Evolutionary conservation across 1,284 basidiomycete species (phyloP), one percentile per base, ranked within the genome.

Genomic region (Gomphus bonarii): DNA sequence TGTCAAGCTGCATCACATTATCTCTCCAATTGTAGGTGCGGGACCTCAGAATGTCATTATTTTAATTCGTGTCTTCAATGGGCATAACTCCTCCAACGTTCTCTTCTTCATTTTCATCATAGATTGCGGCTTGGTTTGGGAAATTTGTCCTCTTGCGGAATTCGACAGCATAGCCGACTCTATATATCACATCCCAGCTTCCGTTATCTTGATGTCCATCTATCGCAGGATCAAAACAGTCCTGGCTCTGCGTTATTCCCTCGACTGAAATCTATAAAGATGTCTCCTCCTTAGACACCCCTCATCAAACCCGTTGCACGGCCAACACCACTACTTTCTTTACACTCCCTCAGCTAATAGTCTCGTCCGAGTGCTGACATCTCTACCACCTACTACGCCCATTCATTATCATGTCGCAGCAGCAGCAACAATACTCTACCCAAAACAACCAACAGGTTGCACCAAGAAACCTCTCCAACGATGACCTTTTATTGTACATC

Each of bases 401-500:
- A 25, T 43, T 43, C 51, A 53, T 53, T 51, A 53, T 12, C 35
- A 53, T 53, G 40, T 53, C 51, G 35, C 51, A 42, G 38, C 10
- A 28, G 31, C 18, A 42, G 20, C 40, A 22, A 43, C 51, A 53
- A 43, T 43, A 53, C 18, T 25, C 25, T 20, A 53, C 16, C 20
- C 36, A 53, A 28, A 53, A 53, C 51, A 43, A 43, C 51, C 51
- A 53, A n/a, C 33, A 36, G 35, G 51, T 31, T 43, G 51, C 51
- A 43, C 51, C 51, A 4, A 53, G 43, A 43, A 53, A 53, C 40
- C 42, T 53, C 16, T 53, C 51, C 22, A 53, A 53, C 36, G 51
- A 53, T 43, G 51, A 53, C 28, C 51, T 53, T 5, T 53, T 53
- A 28, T 6, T 53, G 36, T 53, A 53, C 38, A 53, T 53, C 31